Base-by-base conservation (phyloP, 2,329 filamentous ascomycete genomes). In the Aspergillus sclerotialis region DNA sequence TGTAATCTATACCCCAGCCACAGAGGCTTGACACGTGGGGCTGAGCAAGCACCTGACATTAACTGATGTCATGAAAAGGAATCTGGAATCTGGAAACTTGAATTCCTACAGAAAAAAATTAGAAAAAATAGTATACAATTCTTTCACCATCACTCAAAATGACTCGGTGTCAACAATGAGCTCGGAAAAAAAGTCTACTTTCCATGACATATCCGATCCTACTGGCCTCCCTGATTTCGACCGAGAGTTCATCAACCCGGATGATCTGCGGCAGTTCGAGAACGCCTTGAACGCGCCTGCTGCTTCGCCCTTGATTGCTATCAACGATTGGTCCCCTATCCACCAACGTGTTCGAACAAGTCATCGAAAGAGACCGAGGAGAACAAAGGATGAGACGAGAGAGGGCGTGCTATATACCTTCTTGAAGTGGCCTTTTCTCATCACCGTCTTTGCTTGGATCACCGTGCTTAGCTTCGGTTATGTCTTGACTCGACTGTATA, bases 321-420 rank as follows among this genome's bases (percentile, higher is more conserved):
- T 93, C 55, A 94, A 94, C 59, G 92, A 98, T 68, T 98, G 92
- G 92, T 81, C 85, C 11, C 92, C 92, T 0, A 78, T 96, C 9
- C 81, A 84, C 48, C 78, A 90, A 55, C 80, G 75, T 37, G 72
- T 89, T 14, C 69, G 70, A 38, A 65, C 58, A 57, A 61, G 51
- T 43, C 59, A 55, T 47, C 72, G 72, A 21, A 65, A 60, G 38
- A 40, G 43, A 11, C 56, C 61, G 2, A 55, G 53, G 13, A 71
- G 83, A 38, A 82, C 77, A 44, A 85, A 80, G 52, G 92, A 98
- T 57, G 92, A 98, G 69, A 96, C 90, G 2, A 73, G 92, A 46
- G 92, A 98, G 65, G 92, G 92, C 13, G 86, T 92, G 55, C 73
- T 94, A 8, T 98, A 98, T 60, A 78, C 76, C 2, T 59, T 98